Evolutionary conservation across 352 stramenopile genomes (phyloP), one percentile per base, ranked within the genome.

Genomic region (Phytopythium ostracodes): DNA sequence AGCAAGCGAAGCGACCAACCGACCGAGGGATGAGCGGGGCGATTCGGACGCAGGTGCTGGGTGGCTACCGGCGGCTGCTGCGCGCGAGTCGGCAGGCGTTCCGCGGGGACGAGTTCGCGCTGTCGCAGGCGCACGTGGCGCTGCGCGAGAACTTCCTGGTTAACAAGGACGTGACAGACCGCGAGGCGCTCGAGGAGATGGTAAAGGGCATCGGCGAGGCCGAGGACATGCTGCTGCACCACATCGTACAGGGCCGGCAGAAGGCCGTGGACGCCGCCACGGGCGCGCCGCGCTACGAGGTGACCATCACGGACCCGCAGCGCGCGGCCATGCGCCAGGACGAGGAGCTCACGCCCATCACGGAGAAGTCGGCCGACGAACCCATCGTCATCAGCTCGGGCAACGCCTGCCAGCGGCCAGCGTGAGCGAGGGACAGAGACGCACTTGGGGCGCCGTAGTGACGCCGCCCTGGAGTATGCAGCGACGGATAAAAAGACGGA

Each of bases 241-340:
- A 95, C 69, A 94, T 95, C 55, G 87, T 95, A 14, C 87, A 95
- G 59, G 87, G 79, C 22, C 71, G 76, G 22, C 72, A 81, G 64
- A 90, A 88, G 60, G 65, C 75, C 36, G 42, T 52, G 27, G 70
- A 77, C 18, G 72, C 61, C 0, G 53, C 64, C 15, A 66, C 56
- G 25, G 62, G 50, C 7, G 68, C 62, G 44, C 72, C 74, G 49
- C 76, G 72, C 49, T 95, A 86, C 57, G 77, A 92, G 55, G 83
- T 95, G 57, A 76, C 81, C 57, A 76, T 95, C 61, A 92, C 84
- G 29, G 84, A 95, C 63, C 83, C 84, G 33, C 87, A 95, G 68
- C 80, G 79, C 50, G 68, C 71, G 17, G 51, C 70, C 47, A 94
- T 95, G 83, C 83, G 87, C 36, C 81, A 95, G 70, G 81, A 95